Evolutionary conservation across 139 green algal genomes (phyloP).

Genomic region (Limnomonas spitsbergensis): DNA sequence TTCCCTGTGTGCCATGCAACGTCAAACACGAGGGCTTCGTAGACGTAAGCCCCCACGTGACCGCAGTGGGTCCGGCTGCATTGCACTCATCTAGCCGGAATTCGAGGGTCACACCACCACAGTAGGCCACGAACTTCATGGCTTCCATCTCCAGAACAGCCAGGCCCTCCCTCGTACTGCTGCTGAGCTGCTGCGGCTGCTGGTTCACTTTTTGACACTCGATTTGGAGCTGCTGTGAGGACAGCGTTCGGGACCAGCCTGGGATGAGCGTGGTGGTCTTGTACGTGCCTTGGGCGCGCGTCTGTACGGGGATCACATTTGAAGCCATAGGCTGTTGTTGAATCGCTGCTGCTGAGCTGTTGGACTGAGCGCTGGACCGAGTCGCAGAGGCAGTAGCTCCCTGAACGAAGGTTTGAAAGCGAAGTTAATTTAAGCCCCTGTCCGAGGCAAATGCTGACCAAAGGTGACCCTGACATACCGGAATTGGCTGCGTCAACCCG

Average conservation of each 20-base stretch:
- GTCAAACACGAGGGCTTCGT: constrained; percentile 29
- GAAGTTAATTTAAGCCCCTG: too few relatives aligned
- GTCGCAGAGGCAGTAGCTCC: too few relatives aligned
- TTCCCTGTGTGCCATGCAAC: neutral
- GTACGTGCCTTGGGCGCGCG: constrained; percentile 28
- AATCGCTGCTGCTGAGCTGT: too few relatives aligned
- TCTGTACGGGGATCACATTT: too few relatives aligned
- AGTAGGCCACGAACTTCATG: constrained; percentile 67
- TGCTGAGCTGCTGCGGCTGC: constrained; percentile 21
- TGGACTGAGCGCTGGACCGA: too few relatives aligned
- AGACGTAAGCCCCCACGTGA: constrained; percentile 43
- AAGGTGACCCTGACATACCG: too few relatives aligned
- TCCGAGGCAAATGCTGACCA: too few relatives aligned
- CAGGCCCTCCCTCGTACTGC: constrained; percentile 22
- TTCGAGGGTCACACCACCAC: constrained; percentile 51
- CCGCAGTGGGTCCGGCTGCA: constrained; percentile 22
- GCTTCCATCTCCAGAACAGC: constrained; percentile 62
- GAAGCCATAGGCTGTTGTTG: too few relatives aligned
- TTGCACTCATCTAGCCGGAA: constrained; percentile 53
- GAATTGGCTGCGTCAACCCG: too few relatives aligned
- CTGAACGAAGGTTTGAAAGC: too few relatives aligned
- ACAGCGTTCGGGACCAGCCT: constrained; percentile 48
- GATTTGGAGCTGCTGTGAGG: constrained; percentile 44
- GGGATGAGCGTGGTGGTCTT: constrained; percentile 58
- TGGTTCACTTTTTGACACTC: constrained; percentile 57